Evolutionary conservation across 2,329 filamentous ascomycete species (phyloP), one percentile per base, ranked within the genome.

Genomic region (Monosporascus sp.): DNA sequence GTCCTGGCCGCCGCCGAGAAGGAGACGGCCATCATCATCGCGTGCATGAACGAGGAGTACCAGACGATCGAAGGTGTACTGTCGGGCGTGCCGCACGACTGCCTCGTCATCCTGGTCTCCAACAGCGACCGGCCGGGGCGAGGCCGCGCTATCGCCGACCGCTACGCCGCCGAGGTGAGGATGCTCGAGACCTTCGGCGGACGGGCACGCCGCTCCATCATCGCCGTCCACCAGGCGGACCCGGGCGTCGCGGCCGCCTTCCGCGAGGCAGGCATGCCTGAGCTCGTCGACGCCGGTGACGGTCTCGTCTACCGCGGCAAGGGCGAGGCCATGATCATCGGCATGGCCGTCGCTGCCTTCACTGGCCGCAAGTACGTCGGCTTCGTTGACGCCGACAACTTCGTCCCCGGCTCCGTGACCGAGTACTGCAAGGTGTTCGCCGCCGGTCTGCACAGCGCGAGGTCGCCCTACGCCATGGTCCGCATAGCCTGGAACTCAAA

Each of bases 341-440:
- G 63, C 37, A 64, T 67, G 19, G 65, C 66, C 1, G 49, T 70
- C 1, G 65, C 65, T 7, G 61, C 63, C 14, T 53, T 60, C 4
- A 56, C 58, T 1, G 51, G 56, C 5, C 49, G 53, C 16, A 51
- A 52, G 17, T 70, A 68, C 49, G 59, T 70, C 45, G 67, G 67
- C 31, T 70, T 68, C 52, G 57, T 70, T 43, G 68, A 70, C 52
- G 66, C 68, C 14, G 68, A 70, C 59, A 68, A 67, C 58, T 60
- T 62, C 37, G 53, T 66, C 20, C 59, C 66, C 1, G 61, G 61
- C 2, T 64, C 66, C 6, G 63, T 69, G 20, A 53, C 58, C 43
- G 68, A 70, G 52, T 70, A 70, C 60, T 69, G 66, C 58, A 57
- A 59, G 40, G 63, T 59, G 37, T 70, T 63, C 52, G 67, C 67